Evolutionary conservation across 2,329 filamentous ascomycete species (phyloP).

Genomic region (Pseudocercospora vitis): DNA sequence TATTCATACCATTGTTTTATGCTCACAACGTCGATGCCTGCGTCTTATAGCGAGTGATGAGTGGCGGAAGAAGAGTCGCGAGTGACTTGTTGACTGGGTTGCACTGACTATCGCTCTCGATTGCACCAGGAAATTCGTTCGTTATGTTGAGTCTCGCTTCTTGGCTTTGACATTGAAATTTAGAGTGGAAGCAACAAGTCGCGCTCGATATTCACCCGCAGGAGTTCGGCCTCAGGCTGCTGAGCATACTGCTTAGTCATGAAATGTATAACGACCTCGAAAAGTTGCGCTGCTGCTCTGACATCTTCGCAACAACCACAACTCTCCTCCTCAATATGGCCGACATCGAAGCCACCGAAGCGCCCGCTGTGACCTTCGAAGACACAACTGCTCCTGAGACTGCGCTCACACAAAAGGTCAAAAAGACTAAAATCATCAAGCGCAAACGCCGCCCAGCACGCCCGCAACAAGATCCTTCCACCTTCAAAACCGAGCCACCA

Average conservation of each 20-base stretch:
- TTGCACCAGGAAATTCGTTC: no score
- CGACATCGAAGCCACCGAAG: background rate
- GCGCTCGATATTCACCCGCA: background rate
- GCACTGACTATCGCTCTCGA: no score
- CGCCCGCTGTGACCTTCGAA: slow-evolving; percentile 20
- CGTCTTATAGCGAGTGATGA: no score
- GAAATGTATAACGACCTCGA: background rate
- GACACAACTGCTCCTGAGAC: slow-evolving; percentile 27
- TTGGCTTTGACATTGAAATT: no score
- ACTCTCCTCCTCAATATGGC: background rate
- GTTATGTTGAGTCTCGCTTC: no score
- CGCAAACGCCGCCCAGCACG: slow-evolving; percentile 88
- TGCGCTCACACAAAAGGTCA: slow-evolving; percentile 51
- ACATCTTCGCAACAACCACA: background rate
- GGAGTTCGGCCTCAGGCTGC: background rate
- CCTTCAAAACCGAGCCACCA: slow-evolving; percentile 78
- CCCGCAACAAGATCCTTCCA: slow-evolving; percentile 82
- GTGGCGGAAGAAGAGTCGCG: no score
- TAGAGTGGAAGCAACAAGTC: background rate
- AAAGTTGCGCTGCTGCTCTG: background rate
- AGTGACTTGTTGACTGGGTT: no score
- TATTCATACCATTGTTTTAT: no score
- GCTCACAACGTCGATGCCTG: no score
- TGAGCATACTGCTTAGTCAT: background rate
- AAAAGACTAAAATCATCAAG: slow-evolving; percentile 88